Percentiles rank a stretch among this genome's conserved stretches.
Conservation (phyloP, 768 basidiomycete species). For the Lyophyllum decastes region DNA sequence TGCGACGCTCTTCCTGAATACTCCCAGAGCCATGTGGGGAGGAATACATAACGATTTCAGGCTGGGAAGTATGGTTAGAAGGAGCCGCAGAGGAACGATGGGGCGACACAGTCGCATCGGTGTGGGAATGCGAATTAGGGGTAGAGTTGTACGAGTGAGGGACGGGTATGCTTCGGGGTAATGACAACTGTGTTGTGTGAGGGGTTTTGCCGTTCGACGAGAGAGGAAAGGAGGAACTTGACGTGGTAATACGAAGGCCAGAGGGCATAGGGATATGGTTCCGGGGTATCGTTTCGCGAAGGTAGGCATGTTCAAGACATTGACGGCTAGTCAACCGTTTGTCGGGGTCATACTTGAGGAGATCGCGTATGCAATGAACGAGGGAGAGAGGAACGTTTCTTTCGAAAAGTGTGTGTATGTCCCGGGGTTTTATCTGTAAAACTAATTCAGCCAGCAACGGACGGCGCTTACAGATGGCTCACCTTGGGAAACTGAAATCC, state of each 20-base stretch:
- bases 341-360: slow-evolving; percentile 91
- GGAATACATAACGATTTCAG: slow-evolving; percentile 10
- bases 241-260: slow-evolving; percentile 43
- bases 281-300: slow-evolving; percentile 73
- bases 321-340: slow-evolving; percentile 82
- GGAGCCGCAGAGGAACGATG: slow-evolving; percentile 13
- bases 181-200: slow-evolving; percentile 31
- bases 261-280: slow-evolving; percentile 67
- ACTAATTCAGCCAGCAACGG: slow-evolving; percentile 11
- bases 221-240: slow-evolving; percentile 32
- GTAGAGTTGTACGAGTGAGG: slow-evolving; percentile 28
- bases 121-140: slow-evolving; percentile 8
- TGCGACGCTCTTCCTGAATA: slow-evolving; percentile 26
- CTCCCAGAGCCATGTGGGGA: slow-evolving; percentile 29
- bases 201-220: slow-evolving; percentile 36
- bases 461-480: slow-evolving; percentile 23
- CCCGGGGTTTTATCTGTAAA: slow-evolving; percentile 60
- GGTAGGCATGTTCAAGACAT: slow-evolving; percentile 88
- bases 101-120: background rate
- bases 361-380: slow-evolving; percentile 88
- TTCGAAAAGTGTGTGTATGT: slow-evolving; percentile 76
- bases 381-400: slow-evolving; percentile 75
- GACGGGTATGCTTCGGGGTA: slow-evolving; percentile 33
- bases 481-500: slow-evolving; percentile 93
- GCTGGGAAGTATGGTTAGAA: slow-evolving; percentile 41